Evolutionary conservation across 176 grass and related monocot species (phyloP).

Genomic region (Neostapfia colusana): DNA sequence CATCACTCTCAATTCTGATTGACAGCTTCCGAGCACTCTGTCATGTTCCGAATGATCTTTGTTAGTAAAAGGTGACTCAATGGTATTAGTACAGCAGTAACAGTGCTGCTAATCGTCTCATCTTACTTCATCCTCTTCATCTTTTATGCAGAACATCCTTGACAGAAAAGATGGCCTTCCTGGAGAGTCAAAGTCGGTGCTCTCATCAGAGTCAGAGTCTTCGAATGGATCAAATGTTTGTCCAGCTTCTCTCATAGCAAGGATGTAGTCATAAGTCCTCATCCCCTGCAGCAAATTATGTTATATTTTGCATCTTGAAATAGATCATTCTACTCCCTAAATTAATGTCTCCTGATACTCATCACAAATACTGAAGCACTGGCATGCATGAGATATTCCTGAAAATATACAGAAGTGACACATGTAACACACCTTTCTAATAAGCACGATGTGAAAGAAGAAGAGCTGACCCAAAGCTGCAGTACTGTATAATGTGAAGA

Average conservation of each 20-base stretch:
- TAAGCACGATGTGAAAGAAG: slow-evolving; percentile 92
- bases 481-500: slow-evolving; percentile 80
- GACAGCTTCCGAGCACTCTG: slow-evolving; percentile 74
- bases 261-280: slow-evolving; percentile 98
- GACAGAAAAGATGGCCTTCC: slow-evolving; percentile 61
- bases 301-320: not conserved
- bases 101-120: not conserved
- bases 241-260: slow-evolving; percentile 83
- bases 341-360: not conserved
- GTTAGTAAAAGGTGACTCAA: not conserved
- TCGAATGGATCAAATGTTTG: slow-evolving; percentile 68
- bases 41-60: slow-evolving; percentile 32
- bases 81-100: not conserved
- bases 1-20: slow-evolving; percentile 73
- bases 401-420: not conserved
- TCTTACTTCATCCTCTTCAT: slow-evolving; percentile 59
- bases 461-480: slow-evolving; percentile 88
- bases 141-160: slow-evolving; percentile 56
- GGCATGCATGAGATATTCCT: not conserved
- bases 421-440: slow-evolving; percentile 62
- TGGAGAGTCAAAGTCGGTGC: slow-evolving; percentile 66
- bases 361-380: not conserved
- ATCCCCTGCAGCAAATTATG: slow-evolving; percentile 62
- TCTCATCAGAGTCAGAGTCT: slow-evolving; percentile 73
- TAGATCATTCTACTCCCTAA: not conserved